phyloP scores from a whole-genome alignment of 345 rosid species.

The Linum usitatissimum region DNA sequence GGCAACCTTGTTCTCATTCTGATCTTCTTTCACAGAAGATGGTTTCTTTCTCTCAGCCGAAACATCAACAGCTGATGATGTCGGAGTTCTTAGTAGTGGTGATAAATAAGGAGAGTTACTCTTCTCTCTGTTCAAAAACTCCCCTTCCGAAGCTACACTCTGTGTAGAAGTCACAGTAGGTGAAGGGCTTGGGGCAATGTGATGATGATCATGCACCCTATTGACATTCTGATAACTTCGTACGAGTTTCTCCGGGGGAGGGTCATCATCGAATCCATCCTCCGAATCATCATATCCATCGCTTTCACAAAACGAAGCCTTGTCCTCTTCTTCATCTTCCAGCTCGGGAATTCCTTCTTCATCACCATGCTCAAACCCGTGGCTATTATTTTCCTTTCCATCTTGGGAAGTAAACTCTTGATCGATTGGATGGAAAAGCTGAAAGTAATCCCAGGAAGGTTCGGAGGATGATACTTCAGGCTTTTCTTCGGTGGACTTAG shows the following conservation, averaged over 20 bases:
- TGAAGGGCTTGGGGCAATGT: conserved; percentile 20
- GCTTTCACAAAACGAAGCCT: conserved; percentile 41
- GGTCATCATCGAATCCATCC: conserved; percentile 53
- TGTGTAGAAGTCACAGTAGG: conserved; percentile 26
- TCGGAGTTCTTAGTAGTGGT: conserved; percentile 44
- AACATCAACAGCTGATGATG: conserved; percentile 22
- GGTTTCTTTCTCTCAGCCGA: conserved; percentile 31
- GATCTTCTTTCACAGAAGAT: conserved; percentile 34
- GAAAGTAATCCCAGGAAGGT: conserved; percentile 87
- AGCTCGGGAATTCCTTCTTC: conserved; percentile 52
- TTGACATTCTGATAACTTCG: conserved; percentile 66
- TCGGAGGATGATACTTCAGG: conserved; percentile 34
- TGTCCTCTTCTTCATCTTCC: conserved; percentile 49
- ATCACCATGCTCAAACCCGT: conserved; percentile 33
- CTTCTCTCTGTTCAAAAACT: conserved; percentile 37
- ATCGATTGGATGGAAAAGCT: conserved; percentile 53
- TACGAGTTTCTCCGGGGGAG: conserved; percentile 46
- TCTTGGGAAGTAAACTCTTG: conserved; percentile 45
- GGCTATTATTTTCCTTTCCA: conserved; percentile 24
- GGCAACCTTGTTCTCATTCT: conserved; percentile 39
- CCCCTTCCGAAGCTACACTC: conserved; percentile 42
- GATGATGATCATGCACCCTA: conserved; percentile 33
- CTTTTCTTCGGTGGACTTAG: conserved; percentile 28
- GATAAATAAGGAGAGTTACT: conserved; percentile 62
- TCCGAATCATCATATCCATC: conserved; percentile 58